Percentiles rank a stretch among this genome's conserved stretches.
phyloP scores from a whole-genome alignment of 176 grass and related monocot genomes.

The Oryza longistaminata region DNA sequence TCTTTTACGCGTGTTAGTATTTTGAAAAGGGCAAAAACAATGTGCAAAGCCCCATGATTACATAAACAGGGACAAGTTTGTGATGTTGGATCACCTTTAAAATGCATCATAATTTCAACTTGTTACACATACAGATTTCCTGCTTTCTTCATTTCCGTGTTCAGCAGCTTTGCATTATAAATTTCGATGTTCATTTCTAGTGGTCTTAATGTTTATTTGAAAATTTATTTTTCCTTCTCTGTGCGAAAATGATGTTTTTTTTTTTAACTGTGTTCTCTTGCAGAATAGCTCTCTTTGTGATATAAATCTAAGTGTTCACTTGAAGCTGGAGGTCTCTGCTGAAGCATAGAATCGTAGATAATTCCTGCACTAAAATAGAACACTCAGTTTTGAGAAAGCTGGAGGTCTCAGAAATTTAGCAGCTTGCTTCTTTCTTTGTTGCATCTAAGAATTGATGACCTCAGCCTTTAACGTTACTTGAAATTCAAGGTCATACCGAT shows the following conservation, averaged over 20 bases:
- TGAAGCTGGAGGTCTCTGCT: slow-evolving; percentile 19
- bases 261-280: background rate
- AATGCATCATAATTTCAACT: background rate
- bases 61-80: background rate
- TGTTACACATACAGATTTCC: background rate
- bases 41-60: background rate
- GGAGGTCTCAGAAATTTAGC: slow-evolving; percentile 1
- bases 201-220: background rate
- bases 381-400: background rate
- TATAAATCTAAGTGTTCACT: slow-evolving; percentile 1
- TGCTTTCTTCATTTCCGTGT: slow-evolving; percentile 3
- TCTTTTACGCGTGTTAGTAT: background rate
- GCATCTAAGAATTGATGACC: slow-evolving; percentile 24
- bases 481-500: slow-evolving; percentile 37
- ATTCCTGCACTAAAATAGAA: background rate
- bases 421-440: slow-evolving; percentile 28
- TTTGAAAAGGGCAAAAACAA: background rate
- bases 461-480: slow-evolving; percentile 5
- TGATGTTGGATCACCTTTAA: background rate
- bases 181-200: background rate
- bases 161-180: background rate
- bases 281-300: slow-evolving; percentile 22
- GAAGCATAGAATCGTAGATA: slow-evolving; percentile 4
- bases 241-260: background rate
- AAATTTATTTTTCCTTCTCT: background rate